Evolutionary conservation across 2,329 filamentous ascomycete species (phyloP).

Genomic region (Fusarium mundagurra): DNA sequence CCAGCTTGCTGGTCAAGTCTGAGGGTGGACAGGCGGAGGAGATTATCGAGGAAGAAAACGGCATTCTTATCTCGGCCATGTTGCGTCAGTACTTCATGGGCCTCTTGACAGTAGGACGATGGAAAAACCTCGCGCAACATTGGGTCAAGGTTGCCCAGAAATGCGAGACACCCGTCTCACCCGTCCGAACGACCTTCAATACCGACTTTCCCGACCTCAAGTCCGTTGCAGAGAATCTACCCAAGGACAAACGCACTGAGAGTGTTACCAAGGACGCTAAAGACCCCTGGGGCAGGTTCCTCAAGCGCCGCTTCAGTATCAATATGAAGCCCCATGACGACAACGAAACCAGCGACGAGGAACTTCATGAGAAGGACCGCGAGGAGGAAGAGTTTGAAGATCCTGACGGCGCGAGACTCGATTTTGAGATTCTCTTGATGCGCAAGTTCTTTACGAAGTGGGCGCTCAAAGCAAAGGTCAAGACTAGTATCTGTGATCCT

Average conservation of each 20-base stretch:
- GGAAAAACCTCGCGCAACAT: conserved; percentile 77
- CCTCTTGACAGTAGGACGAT: conserved; percentile 81
- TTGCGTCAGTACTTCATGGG: conserved; percentile 92
- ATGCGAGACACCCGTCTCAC: conserved; percentile 62
- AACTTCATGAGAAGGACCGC: conserved; percentile 19
- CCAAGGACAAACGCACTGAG: conserved; percentile 31
- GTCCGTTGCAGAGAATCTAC: conserved; percentile 35
- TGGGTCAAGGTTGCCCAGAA: conserved; percentile 73
- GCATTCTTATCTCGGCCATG: conserved; percentile 85
- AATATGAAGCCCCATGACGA: conserved; percentile 48
- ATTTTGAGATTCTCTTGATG: conserved; percentile 70
- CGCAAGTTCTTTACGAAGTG: conserved; percentile 77
- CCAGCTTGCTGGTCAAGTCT: conserved; percentile 76
- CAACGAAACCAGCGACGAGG: conserved; percentile 56
- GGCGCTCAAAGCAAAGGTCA: conserved; percentile 74
- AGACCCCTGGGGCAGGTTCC: conserved; percentile 51
- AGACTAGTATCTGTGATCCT: conserved; percentile 61
- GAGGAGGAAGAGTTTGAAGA: conserved; percentile 46
- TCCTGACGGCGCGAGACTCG: conserved; percentile 55
- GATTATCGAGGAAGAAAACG: conserved; percentile 86
- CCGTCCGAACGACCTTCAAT: conserved; percentile 31
- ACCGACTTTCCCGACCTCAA: conserved; percentile 35
- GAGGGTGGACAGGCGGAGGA: conserved; percentile 82
- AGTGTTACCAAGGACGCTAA: conserved; percentile 33
- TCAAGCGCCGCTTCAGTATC: conserved; percentile 49